Evolutionary conservation across 805 yeast genomes (phyloP).

Genomic region (Kodamaea kaohsiungensis): DNA sequence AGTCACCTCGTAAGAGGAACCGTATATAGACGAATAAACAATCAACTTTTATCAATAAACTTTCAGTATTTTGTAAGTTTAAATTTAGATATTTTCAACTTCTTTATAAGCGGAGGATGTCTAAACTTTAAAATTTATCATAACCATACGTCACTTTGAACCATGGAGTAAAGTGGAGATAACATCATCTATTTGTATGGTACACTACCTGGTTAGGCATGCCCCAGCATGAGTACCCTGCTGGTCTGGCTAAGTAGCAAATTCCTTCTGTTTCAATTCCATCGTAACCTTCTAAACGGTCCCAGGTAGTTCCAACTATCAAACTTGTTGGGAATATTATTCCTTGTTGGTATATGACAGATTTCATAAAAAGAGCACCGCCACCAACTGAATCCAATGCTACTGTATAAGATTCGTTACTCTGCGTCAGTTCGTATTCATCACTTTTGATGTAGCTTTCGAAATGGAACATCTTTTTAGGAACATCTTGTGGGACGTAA

Average conservation of each 20-base stretch:
- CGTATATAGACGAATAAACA: neutral
- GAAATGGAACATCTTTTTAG: constrained; percentile 30
- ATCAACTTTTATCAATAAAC: neutral
- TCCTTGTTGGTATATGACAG: constrained; percentile 47
- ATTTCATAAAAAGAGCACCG: constrained; percentile 47
- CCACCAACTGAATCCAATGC: constrained; percentile 54
- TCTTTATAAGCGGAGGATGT: constrained; percentile 6
- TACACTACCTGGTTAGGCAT: constrained; percentile 48
- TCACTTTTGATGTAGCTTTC: constrained; percentile 16
- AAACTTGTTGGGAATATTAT: constrained; percentile 47
- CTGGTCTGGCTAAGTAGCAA: constrained; percentile 46
- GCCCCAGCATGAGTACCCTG: constrained; percentile 51
- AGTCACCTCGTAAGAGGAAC: neutral
- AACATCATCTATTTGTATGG: constrained; percentile 24
- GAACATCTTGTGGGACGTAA: constrained; percentile 35
- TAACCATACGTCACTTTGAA: too few species aligned
- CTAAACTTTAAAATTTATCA: constrained; percentile 1
- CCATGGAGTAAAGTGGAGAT: neutral
- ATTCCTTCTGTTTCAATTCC: constrained; percentile 58
- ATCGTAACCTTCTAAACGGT: constrained; percentile 49
- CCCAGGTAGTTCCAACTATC: constrained; percentile 50
- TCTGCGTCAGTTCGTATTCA: constrained; percentile 5
- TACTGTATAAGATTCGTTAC: constrained; percentile 16
- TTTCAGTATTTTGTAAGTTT: too few species aligned
- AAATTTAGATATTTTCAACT: too few species aligned